Conservation (phyloP, 352 stramenopile species). For the Globisporangium canariense region DNA sequence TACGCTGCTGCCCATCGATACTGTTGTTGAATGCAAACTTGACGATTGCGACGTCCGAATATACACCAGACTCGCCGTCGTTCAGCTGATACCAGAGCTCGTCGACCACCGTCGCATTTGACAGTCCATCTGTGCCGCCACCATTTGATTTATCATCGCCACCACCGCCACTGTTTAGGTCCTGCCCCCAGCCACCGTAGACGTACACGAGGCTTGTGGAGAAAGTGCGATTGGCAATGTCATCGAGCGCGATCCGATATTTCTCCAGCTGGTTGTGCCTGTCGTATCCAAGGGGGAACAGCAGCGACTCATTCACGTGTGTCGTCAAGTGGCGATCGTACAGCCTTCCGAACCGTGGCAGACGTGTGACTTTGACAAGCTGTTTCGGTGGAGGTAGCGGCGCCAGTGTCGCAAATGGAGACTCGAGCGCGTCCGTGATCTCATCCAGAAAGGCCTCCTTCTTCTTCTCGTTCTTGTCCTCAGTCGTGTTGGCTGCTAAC, state of each 20-base stretch:
- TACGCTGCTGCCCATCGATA: not conserved
- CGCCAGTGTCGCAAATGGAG: not conserved
- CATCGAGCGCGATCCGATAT: conserved; percentile 24
- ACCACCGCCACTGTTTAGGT: not conserved
- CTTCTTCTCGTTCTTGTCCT: not conserved
- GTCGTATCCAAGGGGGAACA: conserved; percentile 6
- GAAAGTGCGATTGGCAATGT: conserved; percentile 24
- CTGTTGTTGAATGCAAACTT: conserved; percentile 13
- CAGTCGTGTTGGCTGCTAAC: not conserved
- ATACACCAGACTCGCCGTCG: conserved; percentile 27
- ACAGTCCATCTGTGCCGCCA: not conserved
- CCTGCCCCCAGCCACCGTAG: conserved; percentile 23
- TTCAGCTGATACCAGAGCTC: conserved; percentile 51
- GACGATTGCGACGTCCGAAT: conserved; percentile 11
- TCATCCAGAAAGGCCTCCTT: not conserved
- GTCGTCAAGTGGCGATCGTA: conserved; percentile 45
- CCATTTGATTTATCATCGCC: not conserved
- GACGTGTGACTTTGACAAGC: conserved; percentile 34
- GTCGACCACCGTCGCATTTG: conserved; percentile 25
- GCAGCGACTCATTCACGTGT: conserved; percentile 14
- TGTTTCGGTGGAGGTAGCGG: conserved; percentile 15
- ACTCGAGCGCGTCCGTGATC: conserved; percentile 1
- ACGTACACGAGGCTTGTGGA: conserved; percentile 57
- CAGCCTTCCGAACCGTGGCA: conserved; percentile 48
- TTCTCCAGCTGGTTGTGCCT: conserved; percentile 20